phyloP scores from a whole-genome alignment of 2,329 filamentous ascomycete genomes.

The Exophiala dermatitidis region DNA sequence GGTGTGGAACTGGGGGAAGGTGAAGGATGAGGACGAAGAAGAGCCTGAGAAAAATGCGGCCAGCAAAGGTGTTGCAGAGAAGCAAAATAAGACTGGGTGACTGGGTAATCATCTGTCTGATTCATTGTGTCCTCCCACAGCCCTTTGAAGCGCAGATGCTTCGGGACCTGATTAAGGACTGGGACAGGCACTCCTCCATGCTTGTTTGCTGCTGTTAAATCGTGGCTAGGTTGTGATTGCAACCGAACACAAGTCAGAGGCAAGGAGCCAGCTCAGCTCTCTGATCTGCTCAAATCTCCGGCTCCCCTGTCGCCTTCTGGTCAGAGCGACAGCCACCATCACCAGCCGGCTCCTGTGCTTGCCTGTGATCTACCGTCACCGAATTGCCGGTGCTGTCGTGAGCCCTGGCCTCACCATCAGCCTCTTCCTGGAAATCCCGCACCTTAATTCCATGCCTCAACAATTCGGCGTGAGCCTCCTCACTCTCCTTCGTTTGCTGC shows the following conservation, averaged over 20 bases:
- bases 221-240: too few relatives aligned
- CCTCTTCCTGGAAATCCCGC: constrained; percentile 20
- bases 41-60: constrained; percentile 22
- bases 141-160: too few relatives aligned
- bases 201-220: too few relatives aligned
- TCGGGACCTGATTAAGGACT: too few relatives aligned
- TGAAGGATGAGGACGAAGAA: constrained; percentile 20
- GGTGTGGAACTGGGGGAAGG: constrained; percentile 32
- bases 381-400: neutral
- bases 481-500: constrained; percentile 12
- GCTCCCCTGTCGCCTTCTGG: neutral
- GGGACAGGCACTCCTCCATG: too few relatives aligned
- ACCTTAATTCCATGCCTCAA: constrained; percentile 18
- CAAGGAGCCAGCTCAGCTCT: too few relatives aligned
- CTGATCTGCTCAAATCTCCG: neutral
- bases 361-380: neutral
- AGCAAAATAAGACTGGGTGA: constrained; percentile 14
- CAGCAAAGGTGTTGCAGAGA: constrained; percentile 26
- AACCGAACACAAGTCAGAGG: too few relatives aligned
- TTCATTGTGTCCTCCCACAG: too few relatives aligned
- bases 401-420: constrained; percentile 11
- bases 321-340: neutral
- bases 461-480: constrained; percentile 13
- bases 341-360: neutral
- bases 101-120: too few relatives aligned